Evolutionary conservation across 345 rosid species (phyloP), one percentile per base, ranked within the genome.

Genomic region (Euphorbia pulcherrima): DNA sequence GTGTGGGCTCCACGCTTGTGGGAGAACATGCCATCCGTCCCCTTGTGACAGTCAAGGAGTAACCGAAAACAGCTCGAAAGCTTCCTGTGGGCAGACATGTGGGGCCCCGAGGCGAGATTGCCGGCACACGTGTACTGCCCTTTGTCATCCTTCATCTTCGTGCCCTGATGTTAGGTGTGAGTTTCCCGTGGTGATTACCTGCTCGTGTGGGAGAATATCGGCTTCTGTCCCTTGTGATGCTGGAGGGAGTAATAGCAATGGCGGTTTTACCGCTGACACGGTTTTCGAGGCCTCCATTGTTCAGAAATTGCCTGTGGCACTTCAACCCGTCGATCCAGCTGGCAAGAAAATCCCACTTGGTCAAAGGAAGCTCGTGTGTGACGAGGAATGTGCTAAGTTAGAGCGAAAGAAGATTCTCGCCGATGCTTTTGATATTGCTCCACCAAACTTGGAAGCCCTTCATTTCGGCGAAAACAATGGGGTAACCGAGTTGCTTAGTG

Each of bases 1-100:
- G 68, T 94, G 97, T 83, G 99, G 99, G 47, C 77, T 91, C 70
- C 97, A 94, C 83, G 97, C 97, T 28, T 94, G 97, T 79, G 90
- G 83, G 51, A 85, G 92, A 78, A 84, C 86, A 26, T 94, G 97
- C 77, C 99, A 89, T 78, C 74, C 84, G 2, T 69, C 82, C 7
- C 92, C 97, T 41, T 92, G 99, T 79, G 97, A 92, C 69, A 28
- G 68, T 7, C 51, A n/a, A n/a, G n/a, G n/a, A n/a, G n/a, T n/a
- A n/a, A n/a, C 70, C 63, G 89, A 81, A 76, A 62, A 80, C 55
- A 79, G 79, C 59, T 33, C 40, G 23, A 86, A 74, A 75, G 79
- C 83, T 67, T 88, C 99, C 41, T 94, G 99, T 78, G 96, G 97
- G 75, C 97, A 94, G 85, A 81, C 77, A 28, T 94, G 99, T 66